A percentile compares a stretch with the other conserved stretches of the same genome.
phyloP scores from a whole-genome alignment of 2,329 filamentous ascomycete species.

The Pyrenochaeta sp. region DNA sequence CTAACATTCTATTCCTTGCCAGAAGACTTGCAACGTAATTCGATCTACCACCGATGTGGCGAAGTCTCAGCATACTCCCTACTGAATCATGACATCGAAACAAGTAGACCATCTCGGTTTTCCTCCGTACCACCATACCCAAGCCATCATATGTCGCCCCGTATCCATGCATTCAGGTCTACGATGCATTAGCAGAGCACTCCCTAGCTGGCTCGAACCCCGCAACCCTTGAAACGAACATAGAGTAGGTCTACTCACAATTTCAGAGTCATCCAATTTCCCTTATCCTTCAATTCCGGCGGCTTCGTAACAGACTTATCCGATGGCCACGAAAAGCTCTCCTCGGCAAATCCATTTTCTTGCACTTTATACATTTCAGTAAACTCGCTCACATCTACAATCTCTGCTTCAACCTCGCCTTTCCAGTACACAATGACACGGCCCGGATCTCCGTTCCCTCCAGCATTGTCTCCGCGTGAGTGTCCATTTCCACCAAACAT shows the following conservation, averaged over 20 bases:
- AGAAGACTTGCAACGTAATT: too few species aligned
- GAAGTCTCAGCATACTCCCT: background rate
- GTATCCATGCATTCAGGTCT: slow-evolving; percentile 34
- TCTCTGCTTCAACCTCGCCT: slow-evolving; percentile 27
- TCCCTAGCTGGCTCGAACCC: background rate
- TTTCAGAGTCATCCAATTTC: slow-evolving; percentile 35
- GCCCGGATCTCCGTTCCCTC: slow-evolving; percentile 22
- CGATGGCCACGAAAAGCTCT: slow-evolving; percentile 31
- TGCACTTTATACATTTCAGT: slow-evolving; percentile 25
- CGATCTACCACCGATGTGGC: too few species aligned
- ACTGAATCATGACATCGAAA: slow-evolving; percentile 35
- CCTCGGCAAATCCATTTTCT: slow-evolving; percentile 30
- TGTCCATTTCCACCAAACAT: slow-evolving; percentile 41
- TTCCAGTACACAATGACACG: slow-evolving; percentile 26
- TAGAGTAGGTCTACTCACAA: slow-evolving; percentile 14
- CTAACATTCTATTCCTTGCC: too few species aligned
- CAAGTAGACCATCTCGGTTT: slow-evolving; percentile 32
- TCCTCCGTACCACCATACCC: slow-evolving; percentile 32
- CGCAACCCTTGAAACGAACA: background rate
- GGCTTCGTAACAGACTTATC: slow-evolving; percentile 25
- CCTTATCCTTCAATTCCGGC: slow-evolving; percentile 34
- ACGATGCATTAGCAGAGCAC: slow-evolving; percentile 5
- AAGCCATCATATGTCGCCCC: slow-evolving; percentile 41
- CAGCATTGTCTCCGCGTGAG: slow-evolving; percentile 29
- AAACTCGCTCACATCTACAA: slow-evolving; percentile 31